Conservation (phyloP, 75 land plant species). For the Chamaecyparis obtusa region DNA sequence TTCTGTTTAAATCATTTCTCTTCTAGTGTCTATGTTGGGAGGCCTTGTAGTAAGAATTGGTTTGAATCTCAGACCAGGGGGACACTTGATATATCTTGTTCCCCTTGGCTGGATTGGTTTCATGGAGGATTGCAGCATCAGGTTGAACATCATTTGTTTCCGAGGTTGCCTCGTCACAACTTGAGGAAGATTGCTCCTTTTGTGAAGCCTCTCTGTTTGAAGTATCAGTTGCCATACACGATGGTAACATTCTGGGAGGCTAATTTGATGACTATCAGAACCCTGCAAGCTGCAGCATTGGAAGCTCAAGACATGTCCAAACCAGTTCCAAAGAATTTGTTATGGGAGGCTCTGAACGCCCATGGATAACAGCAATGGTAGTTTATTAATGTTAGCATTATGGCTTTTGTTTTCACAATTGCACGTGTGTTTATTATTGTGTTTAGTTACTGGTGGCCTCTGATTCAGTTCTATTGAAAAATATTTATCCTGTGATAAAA, state of each 20-base stretch:
- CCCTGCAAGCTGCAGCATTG: constrained; percentile 67
- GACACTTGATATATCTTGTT: constrained; percentile 59
- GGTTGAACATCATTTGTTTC: constrained; percentile 80
- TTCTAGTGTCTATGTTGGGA: constrained; percentile 53
- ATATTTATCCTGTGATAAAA: background rate
- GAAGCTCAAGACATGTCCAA: constrained; percentile 60
- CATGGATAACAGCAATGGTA: constrained; percentile 37
- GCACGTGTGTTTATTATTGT: background rate
- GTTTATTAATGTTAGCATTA: background rate
- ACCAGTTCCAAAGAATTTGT: constrained; percentile 45
- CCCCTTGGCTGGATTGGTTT: constrained; percentile 80
- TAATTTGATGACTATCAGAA: constrained; percentile 51
- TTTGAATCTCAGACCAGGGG: constrained; percentile 60
- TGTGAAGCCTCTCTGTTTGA: constrained; percentile 61
- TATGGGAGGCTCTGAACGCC: constrained; percentile 83
- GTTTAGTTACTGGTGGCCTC: background rate
- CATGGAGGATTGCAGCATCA: constrained; percentile 78
- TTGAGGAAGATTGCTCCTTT: constrained; percentile 57
- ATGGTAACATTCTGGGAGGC: constrained; percentile 72
- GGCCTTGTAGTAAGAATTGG: constrained; percentile 55
- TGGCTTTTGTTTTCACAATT: background rate
- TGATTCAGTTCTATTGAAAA: background rate
- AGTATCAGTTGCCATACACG: constrained; percentile 64
- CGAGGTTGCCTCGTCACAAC: constrained; percentile 65
- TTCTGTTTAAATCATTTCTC: constrained; percentile 76